Evolutionary conservation across 2,329 filamentous ascomycete genomes (phyloP).

Genomic region (Myriangium duriaei): DNA sequence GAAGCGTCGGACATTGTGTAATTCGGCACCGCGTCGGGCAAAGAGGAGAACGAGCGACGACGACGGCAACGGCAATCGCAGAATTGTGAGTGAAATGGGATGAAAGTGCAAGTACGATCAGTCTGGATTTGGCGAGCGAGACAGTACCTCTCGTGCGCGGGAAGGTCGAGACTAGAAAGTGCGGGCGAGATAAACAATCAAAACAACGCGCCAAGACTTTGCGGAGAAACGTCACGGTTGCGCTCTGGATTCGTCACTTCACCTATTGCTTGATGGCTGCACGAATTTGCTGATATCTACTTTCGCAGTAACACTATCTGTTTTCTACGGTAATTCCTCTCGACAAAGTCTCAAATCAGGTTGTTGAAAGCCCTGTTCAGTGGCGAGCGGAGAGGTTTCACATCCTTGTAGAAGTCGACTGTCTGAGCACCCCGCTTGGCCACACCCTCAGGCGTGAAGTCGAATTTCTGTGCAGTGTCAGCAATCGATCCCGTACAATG

Average conservation of each 20-base stretch:
- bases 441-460: conserved; percentile 95
- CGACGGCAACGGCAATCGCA: background rate
- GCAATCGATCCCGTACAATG: conserved; percentile 5
- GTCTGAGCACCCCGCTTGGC: conserved; percentile 87
- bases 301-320: background rate
- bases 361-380: conserved; percentile 97
- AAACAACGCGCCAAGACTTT: background rate
- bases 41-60: no score
- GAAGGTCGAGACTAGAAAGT: no score
- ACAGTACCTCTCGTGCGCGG: no score
- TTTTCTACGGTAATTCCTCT: no score
- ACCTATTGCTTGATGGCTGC: background rate
- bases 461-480: conserved; percentile 66
- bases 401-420: conserved; percentile 94
- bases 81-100: background rate
- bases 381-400: conserved; percentile 76
- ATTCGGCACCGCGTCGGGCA: background rate
- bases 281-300: conserved; percentile 8
- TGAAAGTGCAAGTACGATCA: background rate
- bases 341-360: no score
- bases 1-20: no score
- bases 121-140: no score
- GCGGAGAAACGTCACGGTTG: background rate
- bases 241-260: background rate
- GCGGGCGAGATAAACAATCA: background rate